Evolutionary conservation across 192 early-diverging fungal genomes (phyloP).

Genomic region (Coemansia sp.): DNA sequence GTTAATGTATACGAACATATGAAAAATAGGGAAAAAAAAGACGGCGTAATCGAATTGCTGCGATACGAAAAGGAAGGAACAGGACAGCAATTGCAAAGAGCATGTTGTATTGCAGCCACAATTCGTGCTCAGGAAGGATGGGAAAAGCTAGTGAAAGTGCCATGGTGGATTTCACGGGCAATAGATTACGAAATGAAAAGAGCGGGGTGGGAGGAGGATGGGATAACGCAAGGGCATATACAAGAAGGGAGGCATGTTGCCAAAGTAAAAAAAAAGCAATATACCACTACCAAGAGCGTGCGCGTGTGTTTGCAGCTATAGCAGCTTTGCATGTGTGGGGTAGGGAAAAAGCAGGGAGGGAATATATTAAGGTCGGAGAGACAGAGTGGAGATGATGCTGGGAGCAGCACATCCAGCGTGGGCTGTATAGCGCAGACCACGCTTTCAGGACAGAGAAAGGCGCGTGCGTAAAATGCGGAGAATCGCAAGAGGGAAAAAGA

Average conservation of each 20-base stretch:
- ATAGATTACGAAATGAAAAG: constrained; percentile 13
- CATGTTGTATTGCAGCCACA: constrained; percentile 12
- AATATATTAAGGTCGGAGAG: constrained; percentile 9
- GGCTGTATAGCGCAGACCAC: background rate
- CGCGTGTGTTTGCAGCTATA: background rate
- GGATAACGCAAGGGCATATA: background rate
- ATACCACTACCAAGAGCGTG: background rate
- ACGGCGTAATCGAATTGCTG: background rate
- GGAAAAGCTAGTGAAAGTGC: background rate
- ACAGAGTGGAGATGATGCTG: constrained; percentile 1
- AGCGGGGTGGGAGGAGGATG: constrained; percentile 10
- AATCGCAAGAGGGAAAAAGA: background rate
- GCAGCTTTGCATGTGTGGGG: background rate
- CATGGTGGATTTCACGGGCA: constrained; percentile 13
- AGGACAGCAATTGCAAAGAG: background rate
- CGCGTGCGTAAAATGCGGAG: constrained; percentile 2
- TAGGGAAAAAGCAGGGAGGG: constrained; percentile 9
- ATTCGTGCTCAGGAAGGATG: background rate
- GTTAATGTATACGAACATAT: background rate
- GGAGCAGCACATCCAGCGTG: background rate
- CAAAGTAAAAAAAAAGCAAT: background rate
- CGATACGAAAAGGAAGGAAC: constrained; percentile 8
- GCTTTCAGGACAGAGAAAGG: constrained; percentile 2
- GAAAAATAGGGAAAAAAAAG: constrained; percentile 5
- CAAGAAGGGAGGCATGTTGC: background rate